Base-by-base conservation (phyloP, 2,329 filamentous ascomycete species). In the Pezizomycotina sp. region DNA sequence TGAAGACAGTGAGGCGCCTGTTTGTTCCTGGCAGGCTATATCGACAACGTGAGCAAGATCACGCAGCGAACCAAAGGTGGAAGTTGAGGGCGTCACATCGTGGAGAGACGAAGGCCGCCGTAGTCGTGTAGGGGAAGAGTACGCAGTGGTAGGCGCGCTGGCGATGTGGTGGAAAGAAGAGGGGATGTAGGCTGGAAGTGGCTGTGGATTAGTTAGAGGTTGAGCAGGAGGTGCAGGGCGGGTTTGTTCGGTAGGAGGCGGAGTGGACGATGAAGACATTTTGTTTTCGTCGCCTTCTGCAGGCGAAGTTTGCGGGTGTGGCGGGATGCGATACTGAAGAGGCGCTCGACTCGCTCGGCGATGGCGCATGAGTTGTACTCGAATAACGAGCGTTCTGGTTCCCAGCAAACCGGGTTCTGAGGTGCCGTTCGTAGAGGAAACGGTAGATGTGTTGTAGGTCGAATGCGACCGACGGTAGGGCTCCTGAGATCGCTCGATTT, bases 11-110 rank as follows among this genome's bases (percentile, higher is more conserved):
- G 46, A 26, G 49, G 49, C 37, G 40, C 42, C 33, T 38, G 24
- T 33, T 42, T 44, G 36, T 43, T 39, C 31, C 36, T 37, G 40
- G 43, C 34, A 24, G 16, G 82, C 83, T 46, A 98, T 77, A 54
- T 71, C 82, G 55, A 89, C 80, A 44, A 98, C 86, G 54, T 98
- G 89, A 26, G 77, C 77, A 31, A 98, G 64, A 56, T 92, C 83
- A 52, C 79, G 78, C 27, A 98, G 74, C 54, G 79, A 77, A 53
- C 95, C 79, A 41, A 68, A 64, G 45, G 60, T 64, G 23, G 69
- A 67, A 19, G 69, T 65, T 34, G 55, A 57, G 15, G 29, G 39
- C 36, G 13, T 36, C 31, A 28, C 43, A 42, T 31, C 46, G 43
- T 42, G 38, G 21, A 39, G 31, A 13, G 42, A 45, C 4, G 45